These are phyloP conservation scores for Ophiocordyceps unilateralis DNA, from an alignment of 2,329 filamentous ascomycete genomes.

Conservation along the genomic window DNA sequence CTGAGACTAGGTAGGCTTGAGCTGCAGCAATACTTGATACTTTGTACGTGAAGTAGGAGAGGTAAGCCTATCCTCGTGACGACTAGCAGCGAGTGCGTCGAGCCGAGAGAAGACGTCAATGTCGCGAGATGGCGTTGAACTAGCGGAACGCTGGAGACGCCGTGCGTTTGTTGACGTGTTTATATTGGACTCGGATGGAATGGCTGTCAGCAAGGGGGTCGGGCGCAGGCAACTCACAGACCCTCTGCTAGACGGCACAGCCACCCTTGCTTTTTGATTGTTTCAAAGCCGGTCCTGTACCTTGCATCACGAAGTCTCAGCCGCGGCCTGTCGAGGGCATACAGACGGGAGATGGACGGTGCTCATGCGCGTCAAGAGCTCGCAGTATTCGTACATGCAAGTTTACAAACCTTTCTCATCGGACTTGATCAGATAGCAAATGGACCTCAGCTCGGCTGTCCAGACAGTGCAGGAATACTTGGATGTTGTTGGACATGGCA, in stretches of 20 bases:
- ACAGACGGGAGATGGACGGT: neutral
- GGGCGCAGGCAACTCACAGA: conserved; percentile 1
- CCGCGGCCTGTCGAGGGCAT: neutral
- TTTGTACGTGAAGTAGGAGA: neutral
- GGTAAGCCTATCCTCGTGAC: neutral
- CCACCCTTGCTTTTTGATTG: conserved; percentile 2
- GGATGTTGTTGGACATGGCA: too few relatives aligned
- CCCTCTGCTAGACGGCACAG: neutral
- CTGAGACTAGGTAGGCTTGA: neutral
- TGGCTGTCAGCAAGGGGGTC: neutral
- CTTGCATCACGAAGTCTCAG: conserved; percentile 2
- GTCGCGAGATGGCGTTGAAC: neutral
- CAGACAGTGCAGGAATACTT: too few relatives aligned
- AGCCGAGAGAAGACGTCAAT: neutral
- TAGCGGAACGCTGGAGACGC: neutral
- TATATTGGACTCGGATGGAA: neutral
- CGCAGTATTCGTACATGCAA: too few relatives aligned
- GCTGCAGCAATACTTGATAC: neutral
- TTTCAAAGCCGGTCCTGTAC: conserved; percentile 1
- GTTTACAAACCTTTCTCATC: too few relatives aligned
- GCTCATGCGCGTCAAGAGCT: too few relatives aligned
- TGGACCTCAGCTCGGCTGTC: too few relatives aligned
- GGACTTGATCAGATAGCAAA: too few relatives aligned
- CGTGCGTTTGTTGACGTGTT: neutral
- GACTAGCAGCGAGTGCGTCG: neutral